Evolutionary conservation across 495 filamentous ascomycete genomes (phyloP), one percentile per base, ranked within the genome.

Genomic region (Neurospora tetraspora): DNA sequence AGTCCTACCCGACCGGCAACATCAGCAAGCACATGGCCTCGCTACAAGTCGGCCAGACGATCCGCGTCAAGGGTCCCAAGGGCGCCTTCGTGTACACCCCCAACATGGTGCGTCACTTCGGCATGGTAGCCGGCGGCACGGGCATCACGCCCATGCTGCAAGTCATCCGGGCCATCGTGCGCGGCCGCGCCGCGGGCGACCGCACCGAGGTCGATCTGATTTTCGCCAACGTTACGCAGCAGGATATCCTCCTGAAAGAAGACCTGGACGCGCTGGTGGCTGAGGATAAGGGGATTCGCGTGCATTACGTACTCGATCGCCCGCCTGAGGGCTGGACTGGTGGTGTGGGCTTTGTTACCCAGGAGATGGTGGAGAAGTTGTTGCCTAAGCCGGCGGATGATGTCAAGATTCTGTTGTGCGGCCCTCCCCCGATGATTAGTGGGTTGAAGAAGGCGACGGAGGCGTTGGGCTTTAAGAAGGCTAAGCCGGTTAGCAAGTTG

Each of bases 111-210:
- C 88, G 93, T 69, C 91, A 91, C 79, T 95, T 99, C 71, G 96
- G 96, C 76, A 99, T 99, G 96, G 93, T 99, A 78, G 93, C 96
- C 72, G 96, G 96, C 80, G 96, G 96, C 70, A 98, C 96, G 16
- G 96, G 96, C 77, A 98, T 99, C 82, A 99, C 95, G 36, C 95
- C 95, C 45, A 99, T 99, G 95, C 86, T 97, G 73, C 95, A 99
- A 86, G 89, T 99, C 73, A 89, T 97, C 76, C 89, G 92, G 76
- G 96, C 96, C 53, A 94, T 99, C 73, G 88, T 97, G 74, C 87
- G 94, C 77, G 93, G 93, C 73, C 88, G 94, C 78, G 85, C 91
- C 53, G 86, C 91, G 11, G 92, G 89, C 70, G 94, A 99, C 81
- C 89, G 83, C 74, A 98, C 96, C 71, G 84, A 97, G 87, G 89